A percentile compares a stretch with the other conserved stretches of the same genome.
Conservation (phyloP, 78 protist genomes). For the Trichosphaerium sp. region DNA sequence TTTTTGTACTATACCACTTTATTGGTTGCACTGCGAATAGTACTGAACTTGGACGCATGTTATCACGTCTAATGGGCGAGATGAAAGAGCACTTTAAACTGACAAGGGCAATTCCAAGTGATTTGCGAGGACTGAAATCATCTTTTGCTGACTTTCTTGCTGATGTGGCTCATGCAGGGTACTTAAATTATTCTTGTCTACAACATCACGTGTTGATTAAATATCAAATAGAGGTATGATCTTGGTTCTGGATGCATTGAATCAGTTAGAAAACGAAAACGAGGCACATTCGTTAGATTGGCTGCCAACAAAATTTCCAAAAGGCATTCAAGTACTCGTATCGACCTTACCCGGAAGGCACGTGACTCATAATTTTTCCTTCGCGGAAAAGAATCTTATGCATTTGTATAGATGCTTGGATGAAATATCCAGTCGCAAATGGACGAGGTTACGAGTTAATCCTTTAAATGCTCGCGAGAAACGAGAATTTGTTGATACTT, state of each 20-base stretch:
- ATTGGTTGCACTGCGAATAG: not conserved
- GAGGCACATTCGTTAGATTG: not conserved
- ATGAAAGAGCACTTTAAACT: not conserved
- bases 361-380: too few species aligned
- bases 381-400: too few species aligned
- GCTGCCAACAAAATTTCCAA: not conserved
- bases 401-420: too few species aligned
- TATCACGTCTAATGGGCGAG: not conserved
- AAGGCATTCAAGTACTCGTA: not conserved
- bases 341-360: not conserved
- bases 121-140: too few species aligned
- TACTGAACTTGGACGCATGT: not conserved
- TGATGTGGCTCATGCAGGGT: too few species aligned
- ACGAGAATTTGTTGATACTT: not conserved
- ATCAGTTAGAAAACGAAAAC: not conserved
- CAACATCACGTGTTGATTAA: too few species aligned
- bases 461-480: not conserved
- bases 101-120: too few species aligned
- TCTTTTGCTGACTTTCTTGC: too few species aligned
- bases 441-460: not conserved
- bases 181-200: too few species aligned
- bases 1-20: not conserved
- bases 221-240: not conserved
- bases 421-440: too few species aligned
- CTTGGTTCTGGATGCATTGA: constrained; percentile 1